Conservation (phyloP, 495 filamentous ascomycete genomes). For the Penicillium paxilli region DNA sequence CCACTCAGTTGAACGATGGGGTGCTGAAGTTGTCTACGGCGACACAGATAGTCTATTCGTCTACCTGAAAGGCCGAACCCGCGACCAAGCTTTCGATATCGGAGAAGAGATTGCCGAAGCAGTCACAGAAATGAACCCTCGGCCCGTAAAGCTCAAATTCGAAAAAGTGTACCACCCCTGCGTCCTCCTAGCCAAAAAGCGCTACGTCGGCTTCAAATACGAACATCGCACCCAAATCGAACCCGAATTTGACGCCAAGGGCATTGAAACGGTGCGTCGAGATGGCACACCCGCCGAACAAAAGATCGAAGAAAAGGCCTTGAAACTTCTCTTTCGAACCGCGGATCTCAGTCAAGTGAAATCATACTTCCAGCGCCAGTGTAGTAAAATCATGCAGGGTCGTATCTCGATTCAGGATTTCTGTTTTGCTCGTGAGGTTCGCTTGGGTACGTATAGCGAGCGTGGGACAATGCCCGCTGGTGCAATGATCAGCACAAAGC, state of each 20-base stretch:
- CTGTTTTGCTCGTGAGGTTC: constrained; percentile 89
- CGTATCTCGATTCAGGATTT: constrained; percentile 92
- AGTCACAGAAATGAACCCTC: constrained; percentile 87
- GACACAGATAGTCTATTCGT: constrained; percentile 98
- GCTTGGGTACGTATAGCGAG: constrained; percentile 85
- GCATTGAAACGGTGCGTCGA: constrained; percentile 92
- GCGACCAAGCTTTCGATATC: constrained; percentile 86
- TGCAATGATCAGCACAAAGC: constrained; percentile 78
- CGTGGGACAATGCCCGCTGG: constrained; percentile 79
- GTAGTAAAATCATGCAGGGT: constrained; percentile 89
- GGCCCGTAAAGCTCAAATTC: constrained; percentile 93
- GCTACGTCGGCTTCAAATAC: constrained; percentile 97
- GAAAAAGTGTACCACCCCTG: constrained; percentile 98
- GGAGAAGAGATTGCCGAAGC: constrained; percentile 89
- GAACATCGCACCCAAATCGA: constrained; percentile 73
- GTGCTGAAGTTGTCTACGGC: constrained; percentile 95
- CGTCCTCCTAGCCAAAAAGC: constrained; percentile 92
- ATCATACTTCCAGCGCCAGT: constrained; percentile 85
- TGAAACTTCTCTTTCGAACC: constrained; percentile 87
- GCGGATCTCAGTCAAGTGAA: constrained; percentile 89
- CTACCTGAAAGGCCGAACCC: constrained; percentile 81
- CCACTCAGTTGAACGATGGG: constrained; percentile 83
- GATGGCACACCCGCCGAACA: constrained; percentile 96
- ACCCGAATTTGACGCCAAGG: constrained; percentile 96
- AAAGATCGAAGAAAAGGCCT: constrained; percentile 93